Evolutionary conservation across 495 filamentous ascomycete species (phyloP).

Genomic region (Penicillium steckii): DNA sequence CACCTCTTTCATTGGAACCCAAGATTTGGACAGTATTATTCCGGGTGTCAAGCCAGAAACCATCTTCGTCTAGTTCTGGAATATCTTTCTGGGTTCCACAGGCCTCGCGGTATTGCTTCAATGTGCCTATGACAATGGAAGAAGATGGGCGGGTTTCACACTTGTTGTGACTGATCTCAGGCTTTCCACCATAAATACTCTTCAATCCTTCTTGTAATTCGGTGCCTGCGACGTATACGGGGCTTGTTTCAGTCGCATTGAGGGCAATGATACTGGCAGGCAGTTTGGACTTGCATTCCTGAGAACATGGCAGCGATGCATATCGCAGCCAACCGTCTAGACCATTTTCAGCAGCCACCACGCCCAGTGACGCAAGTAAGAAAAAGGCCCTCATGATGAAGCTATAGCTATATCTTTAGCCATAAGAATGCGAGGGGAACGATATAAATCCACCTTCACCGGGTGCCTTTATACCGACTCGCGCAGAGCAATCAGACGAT

Average conservation of each 20-base stretch:
- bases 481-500: not conserved
- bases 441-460: not conserved
- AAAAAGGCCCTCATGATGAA: slow-evolving; percentile 10
- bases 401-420: not conserved
- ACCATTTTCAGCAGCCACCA: slow-evolving; percentile 47
- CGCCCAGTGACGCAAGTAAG: slow-evolving; percentile 11
- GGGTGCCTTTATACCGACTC: slow-evolving; percentile 5
- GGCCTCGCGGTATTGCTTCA: slow-evolving; percentile 45
- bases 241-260: slow-evolving; percentile 50
- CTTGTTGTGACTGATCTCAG: slow-evolving; percentile 30
- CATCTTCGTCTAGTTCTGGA: slow-evolving; percentile 56
- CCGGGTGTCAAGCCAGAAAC: slow-evolving; percentile 57
- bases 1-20: slow-evolving; percentile 66
- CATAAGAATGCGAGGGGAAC: not conserved
- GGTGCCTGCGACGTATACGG: slow-evolving; percentile 56
- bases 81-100: slow-evolving; percentile 31
- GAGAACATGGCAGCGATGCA: slow-evolving; percentile 48
- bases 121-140: slow-evolving; percentile 57
- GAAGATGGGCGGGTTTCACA: slow-evolving; percentile 19
- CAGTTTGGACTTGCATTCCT: slow-evolving; percentile 30
- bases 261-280: slow-evolving; percentile 55
- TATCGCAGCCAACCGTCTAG: slow-evolving; percentile 65
- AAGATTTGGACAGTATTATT: slow-evolving; percentile 53
- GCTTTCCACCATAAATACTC: slow-evolving; percentile 48
- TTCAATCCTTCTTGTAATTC: slow-evolving; percentile 60